Evolutionary conservation across 306 rosid genomes (phyloP).

Genomic region (Corylus americana): DNA sequence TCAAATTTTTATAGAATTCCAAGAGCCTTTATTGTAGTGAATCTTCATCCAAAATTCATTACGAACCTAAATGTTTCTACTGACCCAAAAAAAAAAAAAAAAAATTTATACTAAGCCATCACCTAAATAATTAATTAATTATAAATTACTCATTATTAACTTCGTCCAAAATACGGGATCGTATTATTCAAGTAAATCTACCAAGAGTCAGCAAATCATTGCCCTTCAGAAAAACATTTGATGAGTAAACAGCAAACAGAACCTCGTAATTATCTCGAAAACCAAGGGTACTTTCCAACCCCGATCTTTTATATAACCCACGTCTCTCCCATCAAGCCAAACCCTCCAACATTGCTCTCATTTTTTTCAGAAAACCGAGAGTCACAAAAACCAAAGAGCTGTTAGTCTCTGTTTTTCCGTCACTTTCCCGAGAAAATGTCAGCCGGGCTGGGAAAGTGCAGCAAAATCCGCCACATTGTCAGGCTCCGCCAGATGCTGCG

Average conservation of each 20-base stretch:
- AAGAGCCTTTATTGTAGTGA: too few species aligned
- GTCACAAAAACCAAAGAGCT: background rate
- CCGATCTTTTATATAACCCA: slow-evolving; percentile 22
- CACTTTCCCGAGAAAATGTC: slow-evolving; percentile 43
- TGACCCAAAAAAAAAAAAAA: too few species aligned
- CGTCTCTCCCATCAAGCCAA: background rate
- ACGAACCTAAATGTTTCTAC: too few species aligned
- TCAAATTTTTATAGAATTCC: too few species aligned
- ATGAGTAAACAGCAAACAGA: slow-evolving; percentile 4
- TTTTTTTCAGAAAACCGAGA: background rate
- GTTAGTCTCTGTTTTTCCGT: background rate
- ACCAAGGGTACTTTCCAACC: slow-evolving; percentile 21
- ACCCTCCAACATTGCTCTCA: slow-evolving; percentile 9
- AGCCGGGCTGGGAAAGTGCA: slow-evolving; percentile 64
- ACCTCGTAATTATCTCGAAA: slow-evolving; percentile 45
- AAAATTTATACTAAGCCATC: background rate
- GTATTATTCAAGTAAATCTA: background rate
- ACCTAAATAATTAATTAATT: too few species aligned
- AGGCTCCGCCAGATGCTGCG: slow-evolving; percentile 81
- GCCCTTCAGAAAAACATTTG: background rate
- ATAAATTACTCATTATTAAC: background rate
- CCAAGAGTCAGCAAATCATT: background rate
- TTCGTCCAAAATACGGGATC: background rate
- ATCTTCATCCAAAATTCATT: too few species aligned
- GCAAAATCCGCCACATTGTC: slow-evolving; percentile 93